Percentiles rank a stretch among this genome's conserved stretches.
phyloP scores from a whole-genome alignment of 192 early-diverging fungal species.

The Glomus cerebriforme region DNA sequence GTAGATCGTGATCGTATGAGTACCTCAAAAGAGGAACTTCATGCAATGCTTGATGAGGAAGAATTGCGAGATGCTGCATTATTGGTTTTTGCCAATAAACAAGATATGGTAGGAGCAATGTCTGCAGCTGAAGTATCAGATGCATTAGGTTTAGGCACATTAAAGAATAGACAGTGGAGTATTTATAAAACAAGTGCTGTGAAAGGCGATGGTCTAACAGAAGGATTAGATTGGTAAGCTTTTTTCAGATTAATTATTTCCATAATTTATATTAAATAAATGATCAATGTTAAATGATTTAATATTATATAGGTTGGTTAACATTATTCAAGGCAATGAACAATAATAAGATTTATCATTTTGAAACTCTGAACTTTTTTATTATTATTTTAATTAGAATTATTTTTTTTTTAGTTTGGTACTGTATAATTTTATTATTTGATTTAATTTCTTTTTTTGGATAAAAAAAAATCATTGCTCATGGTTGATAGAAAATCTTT shows the following conservation, averaged over 20 bases:
- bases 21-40: conserved; percentile 87
- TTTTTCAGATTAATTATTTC: conserved; percentile 4
- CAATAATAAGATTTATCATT: not conserved
- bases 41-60: conserved; percentile 93
- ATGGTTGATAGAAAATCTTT: too few species aligned
- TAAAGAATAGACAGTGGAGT: conserved; percentile 91
- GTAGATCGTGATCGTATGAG: conserved; percentile 87
- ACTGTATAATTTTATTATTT: too few species aligned
- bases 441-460: too few species aligned
- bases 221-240: conserved; percentile 91
- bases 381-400: not conserved
- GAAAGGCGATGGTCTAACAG: conserved; percentile 91
- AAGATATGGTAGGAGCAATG: conserved; percentile 96
- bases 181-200: conserved; percentile 94
- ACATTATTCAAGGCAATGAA: conserved; percentile 50
- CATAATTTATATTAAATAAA: not conserved
- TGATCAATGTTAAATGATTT: not conserved
- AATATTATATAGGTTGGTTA: conserved; percentile 44
- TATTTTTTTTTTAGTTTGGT: too few species aligned
- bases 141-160: conserved; percentile 73
- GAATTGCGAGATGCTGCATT: conserved; percentile 87
- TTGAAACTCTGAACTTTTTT: not conserved
- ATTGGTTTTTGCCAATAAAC: conserved; percentile 97
- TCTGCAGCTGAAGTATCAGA: conserved; percentile 87
- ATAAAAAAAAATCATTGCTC: too few species aligned